A percentile compares a stretch with the other conserved stretches of the same genome.
Evolutionary conservation across 495 filamentous ascomycete species (phyloP).

Genomic region (Aspergillus conjunctus): DNA sequence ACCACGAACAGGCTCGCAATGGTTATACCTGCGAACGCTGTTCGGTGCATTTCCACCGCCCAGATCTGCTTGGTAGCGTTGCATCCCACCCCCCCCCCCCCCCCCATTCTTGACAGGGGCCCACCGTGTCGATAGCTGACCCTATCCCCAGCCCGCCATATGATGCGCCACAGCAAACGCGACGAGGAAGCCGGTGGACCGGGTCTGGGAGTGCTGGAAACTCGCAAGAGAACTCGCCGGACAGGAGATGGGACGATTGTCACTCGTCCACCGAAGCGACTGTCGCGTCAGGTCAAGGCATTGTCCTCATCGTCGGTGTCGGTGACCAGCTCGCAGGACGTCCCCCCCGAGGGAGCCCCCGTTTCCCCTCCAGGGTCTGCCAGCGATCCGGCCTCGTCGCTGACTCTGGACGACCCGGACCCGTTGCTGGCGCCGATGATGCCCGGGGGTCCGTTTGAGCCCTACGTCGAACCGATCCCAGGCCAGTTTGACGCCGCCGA

Average conservation of each 20-base stretch:
- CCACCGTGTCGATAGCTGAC: not conserved
- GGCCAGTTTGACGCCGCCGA: conserved; percentile 44
- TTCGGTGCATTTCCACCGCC: conserved; percentile 58
- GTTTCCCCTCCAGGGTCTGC: conserved; percentile 38
- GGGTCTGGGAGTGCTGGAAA: conserved; percentile 59
- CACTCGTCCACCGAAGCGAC: conserved; percentile 37
- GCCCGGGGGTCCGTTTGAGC: conserved; percentile 39
- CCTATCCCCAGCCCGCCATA: conserved; percentile 52
- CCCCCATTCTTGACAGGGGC: not conserved
- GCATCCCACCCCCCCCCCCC: conserved; percentile 10
- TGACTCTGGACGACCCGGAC: conserved; percentile 36
- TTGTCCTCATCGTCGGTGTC: conserved; percentile 22
- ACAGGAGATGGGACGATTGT: conserved; percentile 59
- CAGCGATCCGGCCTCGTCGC: conserved; percentile 25
- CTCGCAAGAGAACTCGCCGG: conserved; percentile 60
- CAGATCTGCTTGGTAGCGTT: conserved; percentile 53
- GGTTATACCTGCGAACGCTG: conserved; percentile 59
- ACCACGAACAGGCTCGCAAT: conserved; percentile 50
- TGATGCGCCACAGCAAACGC: conserved; percentile 59
- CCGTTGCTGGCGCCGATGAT: conserved; percentile 39
- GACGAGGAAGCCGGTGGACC: conserved; percentile 62
- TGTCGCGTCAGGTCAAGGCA: conserved; percentile 11
- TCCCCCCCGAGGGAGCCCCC: conserved; percentile 25
- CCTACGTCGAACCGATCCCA: conserved; percentile 38
- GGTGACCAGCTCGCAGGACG: conserved; percentile 24